phyloP scores from a whole-genome alignment of 176 grass and related monocot genomes.

The Secale cereale region DNA sequence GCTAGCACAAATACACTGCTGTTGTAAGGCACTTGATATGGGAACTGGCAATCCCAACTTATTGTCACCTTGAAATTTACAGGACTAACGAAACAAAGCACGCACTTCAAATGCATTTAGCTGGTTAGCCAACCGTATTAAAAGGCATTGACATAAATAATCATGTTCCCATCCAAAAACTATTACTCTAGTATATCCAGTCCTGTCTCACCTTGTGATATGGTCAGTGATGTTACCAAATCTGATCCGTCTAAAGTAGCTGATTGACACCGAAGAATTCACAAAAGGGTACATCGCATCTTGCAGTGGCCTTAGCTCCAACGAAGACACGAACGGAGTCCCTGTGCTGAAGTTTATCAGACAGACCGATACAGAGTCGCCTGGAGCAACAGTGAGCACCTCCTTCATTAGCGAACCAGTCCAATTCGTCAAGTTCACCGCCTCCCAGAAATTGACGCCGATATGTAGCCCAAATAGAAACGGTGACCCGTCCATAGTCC shows the following conservation, averaged over 20 bases:
- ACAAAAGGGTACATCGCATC: background rate
- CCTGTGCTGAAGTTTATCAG: background rate
- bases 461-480: slow-evolving; percentile 5
- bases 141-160: no score
- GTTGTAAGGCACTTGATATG: no score
- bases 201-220: background rate
- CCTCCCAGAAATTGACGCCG: slow-evolving; percentile 10
- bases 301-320: background rate
- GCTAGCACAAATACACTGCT: background rate
- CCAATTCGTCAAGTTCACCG: background rate
- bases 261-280: background rate
- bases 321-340: background rate
- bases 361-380: background rate
- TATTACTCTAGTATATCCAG: no score
- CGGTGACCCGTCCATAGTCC: fast-evolving
- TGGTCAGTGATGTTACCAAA: fast-evolving
- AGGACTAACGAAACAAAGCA: no score
- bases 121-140: no score
- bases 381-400: background rate
- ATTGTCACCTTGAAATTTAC: no score
- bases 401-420: background rate
- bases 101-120: no score
- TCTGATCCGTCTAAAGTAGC: fast-evolving
- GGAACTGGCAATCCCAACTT: no score
- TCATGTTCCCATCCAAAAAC: no score